Percentiles rank a stretch among this genome's conserved stretches.
Conservation (phyloP, 179 eudicot species). For the Beta corolliflora region DNA sequence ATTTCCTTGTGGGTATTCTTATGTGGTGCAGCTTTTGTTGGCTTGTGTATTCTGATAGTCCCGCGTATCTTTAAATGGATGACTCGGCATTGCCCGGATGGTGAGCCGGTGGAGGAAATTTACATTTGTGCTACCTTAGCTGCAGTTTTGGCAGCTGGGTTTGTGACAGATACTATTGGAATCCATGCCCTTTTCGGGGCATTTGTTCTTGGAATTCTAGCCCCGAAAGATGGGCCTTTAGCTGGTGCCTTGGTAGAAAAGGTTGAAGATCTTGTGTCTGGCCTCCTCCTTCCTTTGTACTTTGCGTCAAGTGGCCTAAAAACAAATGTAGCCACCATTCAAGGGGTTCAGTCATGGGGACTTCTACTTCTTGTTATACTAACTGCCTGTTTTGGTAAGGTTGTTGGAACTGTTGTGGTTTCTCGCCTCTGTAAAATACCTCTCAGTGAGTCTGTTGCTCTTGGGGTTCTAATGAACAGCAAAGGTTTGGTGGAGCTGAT, state of each 20-base stretch:
- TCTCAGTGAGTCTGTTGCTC: slow-evolving; percentile 57
- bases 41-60: slow-evolving; percentile 37
- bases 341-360: slow-evolving; percentile 80
- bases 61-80: slow-evolving; percentile 59
- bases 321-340: slow-evolving; percentile 75
- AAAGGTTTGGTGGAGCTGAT: slow-evolving; percentile 95
- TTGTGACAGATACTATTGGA: slow-evolving; percentile 76
- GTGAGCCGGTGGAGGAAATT: slow-evolving; percentile 73
- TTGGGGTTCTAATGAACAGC: slow-evolving; percentile 85
- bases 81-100: slow-evolving; percentile 61
- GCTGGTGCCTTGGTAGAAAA: slow-evolving; percentile 78
- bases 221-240: slow-evolving; percentile 83
- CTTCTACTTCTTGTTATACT: slow-evolving; percentile 69
- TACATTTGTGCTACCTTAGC: slow-evolving; percentile 60
- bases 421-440: slow-evolving; percentile 59
- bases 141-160: slow-evolving; percentile 74
- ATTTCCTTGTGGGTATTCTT: slow-evolving; percentile 73
- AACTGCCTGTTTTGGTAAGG: slow-evolving; percentile 80
- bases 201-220: slow-evolving; percentile 71
- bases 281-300: slow-evolving; percentile 78
- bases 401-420: slow-evolving; percentile 61
- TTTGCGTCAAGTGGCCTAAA: slow-evolving; percentile 87
- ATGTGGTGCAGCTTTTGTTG: slow-evolving; percentile 55
- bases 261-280: slow-evolving; percentile 85
- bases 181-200: slow-evolving; percentile 93